A percentile compares a stretch with the other conserved stretches of the same genome.
Evolutionary conservation across 495 filamentous ascomycete genomes (phyloP).

Genomic region (Aspergillus leporis): DNA sequence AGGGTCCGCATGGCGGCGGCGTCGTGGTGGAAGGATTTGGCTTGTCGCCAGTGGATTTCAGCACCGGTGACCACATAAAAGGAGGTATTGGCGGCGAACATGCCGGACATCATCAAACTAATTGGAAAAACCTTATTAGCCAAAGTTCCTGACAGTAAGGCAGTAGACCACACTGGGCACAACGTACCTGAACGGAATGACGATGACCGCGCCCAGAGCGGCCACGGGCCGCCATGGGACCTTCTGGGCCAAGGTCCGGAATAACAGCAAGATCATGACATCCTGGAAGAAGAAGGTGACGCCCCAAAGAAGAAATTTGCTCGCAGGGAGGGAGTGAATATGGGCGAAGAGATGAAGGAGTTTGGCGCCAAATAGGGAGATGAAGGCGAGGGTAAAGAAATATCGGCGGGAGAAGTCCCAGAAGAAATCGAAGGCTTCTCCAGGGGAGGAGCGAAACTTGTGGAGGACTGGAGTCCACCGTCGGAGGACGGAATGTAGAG

Average conservation of each 20-base stretch:
- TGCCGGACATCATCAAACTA: constrained; percentile 36
- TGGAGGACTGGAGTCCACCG: constrained; percentile 2
- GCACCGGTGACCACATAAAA: constrained; percentile 39
- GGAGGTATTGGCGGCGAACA: constrained; percentile 39
- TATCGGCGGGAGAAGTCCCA: constrained; percentile 39
- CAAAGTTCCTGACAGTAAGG: no score
- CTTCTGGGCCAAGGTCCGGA: constrained; percentile 31
- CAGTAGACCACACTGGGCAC: neutral
- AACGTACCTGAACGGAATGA: constrained; percentile 40
- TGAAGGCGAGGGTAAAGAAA: constrained; percentile 37
- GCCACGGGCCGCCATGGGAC: constrained; percentile 26
- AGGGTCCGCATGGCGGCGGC: constrained; percentile 38
- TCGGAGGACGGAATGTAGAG: constrained; percentile 6
- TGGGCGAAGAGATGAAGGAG: constrained; percentile 41
- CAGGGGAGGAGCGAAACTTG: constrained; percentile 22
- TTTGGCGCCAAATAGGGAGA: constrained; percentile 37
- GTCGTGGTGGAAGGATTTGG: constrained; percentile 34
- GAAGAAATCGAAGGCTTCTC: constrained; percentile 26
- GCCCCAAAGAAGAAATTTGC: constrained; percentile 35
- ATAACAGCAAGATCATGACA: constrained; percentile 34
- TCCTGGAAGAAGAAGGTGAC: constrained; percentile 43
- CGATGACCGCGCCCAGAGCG: constrained; percentile 22
- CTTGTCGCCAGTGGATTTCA: constrained; percentile 44
- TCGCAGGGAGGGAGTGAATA: constrained; percentile 32
- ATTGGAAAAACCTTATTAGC: neutral